Conservation (phyloP, 352 stramenopile species). For the Phytophthora uliginosa region DNA sequence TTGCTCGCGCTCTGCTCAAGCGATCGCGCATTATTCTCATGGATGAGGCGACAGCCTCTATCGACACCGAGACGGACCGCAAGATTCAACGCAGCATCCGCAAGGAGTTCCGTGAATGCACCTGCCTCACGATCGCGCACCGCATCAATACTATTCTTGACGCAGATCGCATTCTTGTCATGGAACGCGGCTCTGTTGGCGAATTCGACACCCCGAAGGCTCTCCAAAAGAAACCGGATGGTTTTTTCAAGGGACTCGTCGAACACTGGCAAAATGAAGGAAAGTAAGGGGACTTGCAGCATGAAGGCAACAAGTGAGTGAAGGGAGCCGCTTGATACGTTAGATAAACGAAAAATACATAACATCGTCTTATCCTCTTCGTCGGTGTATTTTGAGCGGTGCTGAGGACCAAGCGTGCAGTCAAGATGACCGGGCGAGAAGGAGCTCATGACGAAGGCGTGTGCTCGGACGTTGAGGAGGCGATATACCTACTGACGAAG, state of each 20-base stretch:
- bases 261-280: constrained; percentile 80
- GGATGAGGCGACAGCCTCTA: constrained; percentile 97
- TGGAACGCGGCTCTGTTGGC: constrained; percentile 93
- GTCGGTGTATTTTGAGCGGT: constrained; percentile 30
- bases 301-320: background rate
- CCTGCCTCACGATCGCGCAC: constrained; percentile 97
- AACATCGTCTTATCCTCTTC: constrained; percentile 3
- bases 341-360: constrained; percentile 21
- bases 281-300: constrained; percentile 21
- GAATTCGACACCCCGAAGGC: constrained; percentile 95
- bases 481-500: constrained; percentile 52
- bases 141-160: constrained; percentile 98
- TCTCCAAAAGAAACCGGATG: constrained; percentile 72
- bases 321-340: background rate
- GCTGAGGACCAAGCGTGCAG: background rate
- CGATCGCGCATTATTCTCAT: constrained; percentile 96
- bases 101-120: constrained; percentile 94
- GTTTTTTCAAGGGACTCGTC: constrained; percentile 81
- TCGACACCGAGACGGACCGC: constrained; percentile 91
- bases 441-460: constrained; percentile 13
- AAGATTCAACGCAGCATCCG: constrained; percentile 94
- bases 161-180: constrained; percentile 95
- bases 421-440: constrained; percentile 9
- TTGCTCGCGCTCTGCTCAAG: constrained; percentile 95
- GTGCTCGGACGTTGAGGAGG: constrained; percentile 62